These are phyloP conservation scores for Mucor saturninus DNA, from an alignment of 371 early-diverging fungal species.

Conservation along the genomic window DNA sequence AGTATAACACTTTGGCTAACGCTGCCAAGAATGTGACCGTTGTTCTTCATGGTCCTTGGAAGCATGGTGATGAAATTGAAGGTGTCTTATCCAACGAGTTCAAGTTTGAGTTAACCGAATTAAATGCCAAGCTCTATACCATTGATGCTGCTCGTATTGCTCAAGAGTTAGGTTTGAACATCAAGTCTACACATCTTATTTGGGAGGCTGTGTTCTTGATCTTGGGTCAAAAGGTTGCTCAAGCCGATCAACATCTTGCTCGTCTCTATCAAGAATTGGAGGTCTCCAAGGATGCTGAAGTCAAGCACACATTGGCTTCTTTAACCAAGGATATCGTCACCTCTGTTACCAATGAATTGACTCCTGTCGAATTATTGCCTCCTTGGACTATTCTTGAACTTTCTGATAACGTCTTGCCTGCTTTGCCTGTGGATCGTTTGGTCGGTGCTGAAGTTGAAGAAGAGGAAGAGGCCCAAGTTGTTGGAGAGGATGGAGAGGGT, in stretches of 20 bases:
- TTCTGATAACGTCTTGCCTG: conserved; percentile 40
- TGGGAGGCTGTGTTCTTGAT: conserved; percentile 68
- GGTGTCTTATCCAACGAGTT: conserved; percentile 72
- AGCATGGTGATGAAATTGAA: conserved; percentile 70
- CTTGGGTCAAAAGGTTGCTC: conserved; percentile 25
- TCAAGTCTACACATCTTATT: conserved; percentile 50
- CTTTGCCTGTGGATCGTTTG: conserved; percentile 39
- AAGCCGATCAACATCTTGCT: conserved; percentile 27
- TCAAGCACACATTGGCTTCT: conserved; percentile 31
- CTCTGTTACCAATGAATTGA: conserved; percentile 36
- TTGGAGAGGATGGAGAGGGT: conserved; percentile 52
- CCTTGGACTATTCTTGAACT: conserved; percentile 61
- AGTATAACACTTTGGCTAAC: conserved; percentile 66
- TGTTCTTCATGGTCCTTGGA: conserved; percentile 72
- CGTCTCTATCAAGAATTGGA: conserved; percentile 39
- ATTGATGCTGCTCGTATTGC: conserved; percentile 71
- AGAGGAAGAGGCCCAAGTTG: conserved; percentile 34
- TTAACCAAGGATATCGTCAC: conserved; percentile 31
- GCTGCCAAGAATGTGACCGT: conserved; percentile 62
- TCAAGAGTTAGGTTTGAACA: conserved; percentile 65
- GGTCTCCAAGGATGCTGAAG: conserved; percentile 17
- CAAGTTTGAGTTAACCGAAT: conserved; percentile 62
- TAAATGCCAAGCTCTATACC: conserved; percentile 63
- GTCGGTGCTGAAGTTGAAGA: conserved; percentile 44
- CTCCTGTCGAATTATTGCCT: conserved; percentile 50